Percentiles rank a stretch among this genome's conserved stretches.
Evolutionary conservation across 805 yeast species (phyloP).

Genomic region (Helenozyma baotianmanensis): DNA sequence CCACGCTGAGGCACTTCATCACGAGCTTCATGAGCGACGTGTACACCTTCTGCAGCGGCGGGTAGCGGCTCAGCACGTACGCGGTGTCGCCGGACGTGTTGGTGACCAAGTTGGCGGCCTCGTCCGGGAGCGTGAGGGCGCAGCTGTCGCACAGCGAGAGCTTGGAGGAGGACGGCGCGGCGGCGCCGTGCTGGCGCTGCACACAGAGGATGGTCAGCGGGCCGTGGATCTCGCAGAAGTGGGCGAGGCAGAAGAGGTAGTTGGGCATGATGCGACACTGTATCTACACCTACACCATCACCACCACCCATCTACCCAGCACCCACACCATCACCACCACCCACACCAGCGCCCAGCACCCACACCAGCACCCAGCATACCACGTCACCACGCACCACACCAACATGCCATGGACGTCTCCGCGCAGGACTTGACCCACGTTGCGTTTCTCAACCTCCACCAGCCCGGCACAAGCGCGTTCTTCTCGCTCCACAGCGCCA

Average conservation of each 20-base stretch:
- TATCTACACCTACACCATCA: too few species aligned
- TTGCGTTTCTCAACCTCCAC: not conserved
- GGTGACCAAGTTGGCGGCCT: slow-evolving; percentile 18
- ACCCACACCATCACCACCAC: too few species aligned
- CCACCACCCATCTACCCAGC: too few species aligned
- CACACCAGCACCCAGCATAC: not conserved
- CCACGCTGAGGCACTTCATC: slow-evolving; percentile 63
- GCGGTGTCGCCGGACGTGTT: not conserved
- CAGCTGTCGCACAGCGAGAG: slow-evolving; percentile 58
- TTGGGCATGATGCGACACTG: too few species aligned
- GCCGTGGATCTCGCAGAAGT: slow-evolving; percentile 77
- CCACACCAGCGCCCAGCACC: too few species aligned
- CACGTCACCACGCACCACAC: not conserved
- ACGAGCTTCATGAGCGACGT: slow-evolving; percentile 55
- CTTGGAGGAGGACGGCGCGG: slow-evolving; percentile 32
- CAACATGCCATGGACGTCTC: not conserved
- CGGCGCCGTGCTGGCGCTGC: slow-evolving; percentile 32
- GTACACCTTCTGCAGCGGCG: slow-evolving; percentile 44
- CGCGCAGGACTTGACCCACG: slow-evolving; percentile 2
- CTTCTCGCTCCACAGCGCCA: slow-evolving; percentile 20
- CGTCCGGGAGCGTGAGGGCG: slow-evolving; percentile 47
- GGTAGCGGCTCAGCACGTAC: slow-evolving; percentile 59
- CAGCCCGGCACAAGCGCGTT: slow-evolving; percentile 11
- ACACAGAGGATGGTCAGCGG: slow-evolving; percentile 65
- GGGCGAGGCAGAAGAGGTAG: slow-evolving; percentile 55